These are phyloP conservation scores for Candida tibetensis DNA, from an alignment of 805 yeast species.

Conservation along the genomic window DNA sequence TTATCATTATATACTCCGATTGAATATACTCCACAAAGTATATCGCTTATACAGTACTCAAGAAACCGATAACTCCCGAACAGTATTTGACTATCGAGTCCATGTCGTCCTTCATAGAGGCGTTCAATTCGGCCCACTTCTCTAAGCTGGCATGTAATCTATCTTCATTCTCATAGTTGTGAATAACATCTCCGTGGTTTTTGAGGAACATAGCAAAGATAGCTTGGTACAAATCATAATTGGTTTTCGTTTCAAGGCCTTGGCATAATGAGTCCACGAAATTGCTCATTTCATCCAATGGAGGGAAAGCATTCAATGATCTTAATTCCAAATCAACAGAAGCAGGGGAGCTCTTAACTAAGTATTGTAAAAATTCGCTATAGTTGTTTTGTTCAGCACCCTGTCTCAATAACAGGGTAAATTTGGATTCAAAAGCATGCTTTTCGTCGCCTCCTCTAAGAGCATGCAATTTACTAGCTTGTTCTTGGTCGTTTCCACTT, in stretches of 20 bases:
- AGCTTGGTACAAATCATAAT: slow-evolving; percentile 81
- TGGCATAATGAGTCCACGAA: slow-evolving; percentile 66
- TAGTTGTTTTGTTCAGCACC: slow-evolving; percentile 43
- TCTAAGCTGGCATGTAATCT: slow-evolving; percentile 46
- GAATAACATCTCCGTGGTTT: slow-evolving; percentile 79
- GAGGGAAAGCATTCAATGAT: slow-evolving; percentile 65
- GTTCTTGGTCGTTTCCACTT: slow-evolving; percentile 5
- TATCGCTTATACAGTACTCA: slow-evolving; percentile 45
- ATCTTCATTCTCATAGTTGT: slow-evolving; percentile 31
- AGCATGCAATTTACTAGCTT: slow-evolving; percentile 26
- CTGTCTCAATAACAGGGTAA: slow-evolving; percentile 62
- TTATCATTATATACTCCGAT: too few species aligned
- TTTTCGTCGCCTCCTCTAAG: slow-evolving; percentile 30
- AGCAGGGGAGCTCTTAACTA: slow-evolving; percentile 69
- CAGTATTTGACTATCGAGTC: slow-evolving; percentile 76
- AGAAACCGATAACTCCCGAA: slow-evolving; percentile 69
- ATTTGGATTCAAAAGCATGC: slow-evolving; percentile 66
- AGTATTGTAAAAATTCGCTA: slow-evolving; percentile 48
- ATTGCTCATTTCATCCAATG: slow-evolving; percentile 59
- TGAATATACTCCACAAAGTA: too few species aligned
- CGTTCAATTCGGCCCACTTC: slow-evolving; percentile 47
- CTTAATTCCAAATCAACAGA: slow-evolving; percentile 82
- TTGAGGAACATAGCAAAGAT: slow-evolving; percentile 70
- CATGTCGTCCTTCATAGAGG: slow-evolving; percentile 43
- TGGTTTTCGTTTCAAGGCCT: slow-evolving; percentile 54